Percentiles rank a stretch among this genome's conserved stretches.
Conservation (phyloP, 805 yeast species). For the Scheffersomyces amazonensis region DNA sequence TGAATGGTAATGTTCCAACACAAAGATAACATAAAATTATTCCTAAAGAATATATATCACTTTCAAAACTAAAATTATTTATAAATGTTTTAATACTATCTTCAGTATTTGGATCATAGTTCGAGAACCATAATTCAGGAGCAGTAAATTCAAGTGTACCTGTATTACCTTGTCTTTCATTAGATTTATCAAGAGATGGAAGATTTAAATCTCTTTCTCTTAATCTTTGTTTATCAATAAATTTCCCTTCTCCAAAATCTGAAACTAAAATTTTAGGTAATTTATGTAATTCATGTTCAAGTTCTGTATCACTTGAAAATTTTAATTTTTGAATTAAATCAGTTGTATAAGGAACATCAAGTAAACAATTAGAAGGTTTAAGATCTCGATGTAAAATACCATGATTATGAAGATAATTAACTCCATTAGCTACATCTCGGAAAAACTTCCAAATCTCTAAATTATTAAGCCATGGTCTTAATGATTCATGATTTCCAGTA, state of each 20-base stretch:
- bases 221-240: conserved; percentile 51
- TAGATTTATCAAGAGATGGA: conserved; percentile 3
- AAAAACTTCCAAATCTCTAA: conserved; percentile 68
- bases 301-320: conserved; percentile 6
- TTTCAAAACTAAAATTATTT: conserved; percentile 62
- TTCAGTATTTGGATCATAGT: conserved; percentile 16
- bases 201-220: conserved; percentile 4
- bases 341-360: conserved; percentile 35
- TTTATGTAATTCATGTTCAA: conserved; percentile 13
- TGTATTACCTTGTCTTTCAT: conserved; percentile 74
- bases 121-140: conserved; percentile 63
- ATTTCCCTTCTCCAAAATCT: conserved; percentile 87
- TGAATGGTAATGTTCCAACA: conserved; percentile 66
- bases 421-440: conserved; percentile 66
- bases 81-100: conserved; percentile 33
- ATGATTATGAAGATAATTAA: conserved; percentile 65
- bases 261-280: conserved; percentile 77
- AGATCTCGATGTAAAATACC: conserved; percentile 86
- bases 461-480: conserved; percentile 40
- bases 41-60: conserved; percentile 83
- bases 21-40: conserved; percentile 76
- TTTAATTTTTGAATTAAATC: neutral
- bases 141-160: conserved; percentile 89
- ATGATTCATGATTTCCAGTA: conserved; percentile 2
- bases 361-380: conserved; percentile 83